A percentile compares a stretch with the other conserved stretches of the same genome.
Evolutionary conservation across 2,329 filamentous ascomycete genomes (phyloP).

Genomic region (Didymella sp.): DNA sequence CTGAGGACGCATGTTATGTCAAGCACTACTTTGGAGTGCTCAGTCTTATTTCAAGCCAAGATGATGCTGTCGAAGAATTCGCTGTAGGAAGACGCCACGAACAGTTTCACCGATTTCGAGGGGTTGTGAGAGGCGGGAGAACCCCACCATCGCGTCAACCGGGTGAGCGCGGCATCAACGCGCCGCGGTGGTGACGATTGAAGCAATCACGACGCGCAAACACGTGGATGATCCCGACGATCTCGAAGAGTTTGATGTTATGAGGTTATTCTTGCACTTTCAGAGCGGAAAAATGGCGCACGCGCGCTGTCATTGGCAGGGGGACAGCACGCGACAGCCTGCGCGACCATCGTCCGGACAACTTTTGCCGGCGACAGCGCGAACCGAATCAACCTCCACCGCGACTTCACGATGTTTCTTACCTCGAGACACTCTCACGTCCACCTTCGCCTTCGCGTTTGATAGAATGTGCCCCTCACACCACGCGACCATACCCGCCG

Average conservation of each 20-base stretch:
- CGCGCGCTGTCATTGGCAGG: slow-evolving; percentile 16
- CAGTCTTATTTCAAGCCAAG: too few species aligned
- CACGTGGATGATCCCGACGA: slow-evolving; percentile 7
- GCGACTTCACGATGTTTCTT: background rate
- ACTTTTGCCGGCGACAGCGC: slow-evolving; percentile 15
- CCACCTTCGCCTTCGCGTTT: background rate
- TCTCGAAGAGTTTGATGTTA: slow-evolving; percentile 2
- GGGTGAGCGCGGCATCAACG: background rate
- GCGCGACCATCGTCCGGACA: slow-evolving; percentile 11
- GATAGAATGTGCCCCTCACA: slow-evolving; percentile 11
- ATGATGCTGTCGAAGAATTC: background rate
- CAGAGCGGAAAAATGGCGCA: slow-evolving; percentile 13
- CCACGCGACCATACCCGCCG: slow-evolving; percentile 19
- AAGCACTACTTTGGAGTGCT: too few species aligned
- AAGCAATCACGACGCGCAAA: slow-evolving; percentile 3
- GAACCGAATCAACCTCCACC: slow-evolving; percentile 2
- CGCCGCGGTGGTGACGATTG: background rate
- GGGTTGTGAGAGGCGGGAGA: background rate
- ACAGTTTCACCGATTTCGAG: background rate
- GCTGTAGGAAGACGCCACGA: background rate
- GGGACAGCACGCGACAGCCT: slow-evolving; percentile 15
- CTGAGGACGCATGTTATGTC: too few species aligned
- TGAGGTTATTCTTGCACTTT: slow-evolving; percentile 21
- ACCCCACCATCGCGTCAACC: background rate
- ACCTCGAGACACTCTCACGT: background rate